Base-by-base conservation (phyloP, 345 rosid genomes). In the Limnanthes douglasii region DNA sequence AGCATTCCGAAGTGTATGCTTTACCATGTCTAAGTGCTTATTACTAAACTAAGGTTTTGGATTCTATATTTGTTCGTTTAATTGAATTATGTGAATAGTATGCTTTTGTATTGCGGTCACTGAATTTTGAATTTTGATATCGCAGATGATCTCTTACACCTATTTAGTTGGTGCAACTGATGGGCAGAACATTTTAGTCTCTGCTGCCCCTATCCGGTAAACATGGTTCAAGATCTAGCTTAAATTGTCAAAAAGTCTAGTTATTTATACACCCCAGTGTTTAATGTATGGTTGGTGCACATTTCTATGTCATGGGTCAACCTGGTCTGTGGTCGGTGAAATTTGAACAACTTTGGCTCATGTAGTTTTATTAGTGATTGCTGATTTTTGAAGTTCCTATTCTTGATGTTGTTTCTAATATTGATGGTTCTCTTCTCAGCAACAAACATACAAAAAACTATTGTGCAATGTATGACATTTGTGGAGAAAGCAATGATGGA, bases 401-500 rank as follows among this genome's bases (percentile, higher is more conserved):
- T 37, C 11, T 20, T 38, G 21, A 34, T 11, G 16, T 50, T 38
- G 9, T 17, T 16, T 44, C 14, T 15, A 13, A 11, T 30, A 18
- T 40, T 43, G 13, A 8, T 17, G 26, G 20, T 21, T n/a, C 6
- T 9, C 25, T 18, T 16, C 34, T 45, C 50, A 66, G 78, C 36
- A 65, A 57, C 43, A 69, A 47, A 35, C 98, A 88, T 69, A 61
- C 86, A 15, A 60, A 59, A 37, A 95, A 70, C 16, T 79, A 70
- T 43, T 90, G 98, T 60, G 79, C 94, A 6, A 90, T 90, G 98
- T 90, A 84, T 41, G 86, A 66, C 64, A 79, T 90, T 31, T 90
- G 98, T 23, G 98, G 98, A 66, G 46, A 67, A 43, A 79, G 92
- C 19, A 61, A 57, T 37, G 98, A 90, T 42, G 98, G 98, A 11